These are phyloP conservation scores for Phialophora chinensis DNA, from an alignment of 2,329 filamentous ascomycete species.

Conservation along the genomic window DNA sequence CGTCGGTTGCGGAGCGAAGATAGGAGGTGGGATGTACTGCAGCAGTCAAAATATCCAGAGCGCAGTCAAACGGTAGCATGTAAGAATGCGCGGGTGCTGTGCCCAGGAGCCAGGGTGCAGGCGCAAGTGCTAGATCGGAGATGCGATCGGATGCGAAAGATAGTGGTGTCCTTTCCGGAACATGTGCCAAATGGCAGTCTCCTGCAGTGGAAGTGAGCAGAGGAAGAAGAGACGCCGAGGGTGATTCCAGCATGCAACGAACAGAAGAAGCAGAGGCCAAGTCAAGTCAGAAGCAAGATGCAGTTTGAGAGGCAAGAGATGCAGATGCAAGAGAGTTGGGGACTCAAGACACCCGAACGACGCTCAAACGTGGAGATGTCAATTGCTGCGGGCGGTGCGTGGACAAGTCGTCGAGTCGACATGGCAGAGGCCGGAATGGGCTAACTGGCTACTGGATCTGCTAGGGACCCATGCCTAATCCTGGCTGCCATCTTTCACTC, in stretches of 20 bases:
- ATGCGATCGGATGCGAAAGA: not conserved
- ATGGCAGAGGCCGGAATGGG: conserved; percentile 14
- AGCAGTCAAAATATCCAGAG: not conserved
- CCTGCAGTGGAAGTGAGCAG: not conserved
- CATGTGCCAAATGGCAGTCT: not conserved
- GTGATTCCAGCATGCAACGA: not conserved
- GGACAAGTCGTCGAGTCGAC: conserved; percentile 13
- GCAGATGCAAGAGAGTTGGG: conserved; percentile 9
- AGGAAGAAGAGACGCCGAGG: not conserved
- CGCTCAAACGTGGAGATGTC: conserved; percentile 8
- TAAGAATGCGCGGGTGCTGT: not conserved
- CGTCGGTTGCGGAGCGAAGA: not conserved
- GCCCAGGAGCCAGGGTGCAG: not conserved
- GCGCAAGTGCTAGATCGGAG: not conserved
- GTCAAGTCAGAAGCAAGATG: not conserved
- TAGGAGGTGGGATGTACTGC: not conserved
- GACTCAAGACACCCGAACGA: not conserved
- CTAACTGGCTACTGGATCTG: not conserved
- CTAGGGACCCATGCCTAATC: not conserved
- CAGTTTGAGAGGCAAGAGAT: not conserved
- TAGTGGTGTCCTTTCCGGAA: not conserved
- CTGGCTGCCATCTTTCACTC: not conserved
- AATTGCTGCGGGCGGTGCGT: not conserved
- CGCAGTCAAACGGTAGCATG: not conserved
- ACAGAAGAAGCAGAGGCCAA: not conserved